Base-by-base conservation (phyloP, 768 basidiomycete genomes). In the Hirschioporus abietinus region DNA sequence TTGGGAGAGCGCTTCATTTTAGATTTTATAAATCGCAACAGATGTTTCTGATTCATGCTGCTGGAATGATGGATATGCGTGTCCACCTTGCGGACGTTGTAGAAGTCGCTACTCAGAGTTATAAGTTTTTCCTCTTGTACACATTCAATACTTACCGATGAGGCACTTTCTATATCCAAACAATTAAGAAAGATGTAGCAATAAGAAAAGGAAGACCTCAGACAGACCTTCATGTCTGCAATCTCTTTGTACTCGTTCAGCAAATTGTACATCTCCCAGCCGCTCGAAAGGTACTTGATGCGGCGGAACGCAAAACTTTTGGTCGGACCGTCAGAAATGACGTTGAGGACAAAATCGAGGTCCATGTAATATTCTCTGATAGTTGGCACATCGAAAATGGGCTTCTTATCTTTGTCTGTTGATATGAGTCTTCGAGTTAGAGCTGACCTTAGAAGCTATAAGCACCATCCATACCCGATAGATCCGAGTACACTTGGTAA, bases 11-110 rank as follows among this genome's bases (percentile, higher is more conserved):
- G 88, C 78, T 95, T 95, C 94, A 97, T 96, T 75, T 96, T 96
- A n/a, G 90, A 88, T 77, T 99, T 99, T 81, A 99, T 98, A 79
- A 99, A 99, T 9, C 97, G 93, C 15, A 99, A 80, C 23, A 99
- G 79, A 79, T 99, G 97, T 76, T 99, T 99, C 77, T 99, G 97
- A 75, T 99, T 99, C 96, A 99, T 98, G 78, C 93, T 93, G 68
- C 96, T 97, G 3, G 96, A 96, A 75, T 99, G 94, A 73, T 99
- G 97, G 30, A 99, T 93, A 77, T 99, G 97, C 8, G 97, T 99
- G 74, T 99, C 97, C 67, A 99, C 97, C 76, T 99, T 99, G 26
- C 97, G 89, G 63, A 95, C 83, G 75, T 99, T 99, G 78, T 99
- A 99, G 72, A 99, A 98, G 78, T 99, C 97, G 67, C 96, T 96